Percentiles rank a stretch among this genome's conserved stretches.
These are phyloP conservation scores for Macrophomina tecta DNA, from an alignment of 2,329 filamentous ascomycete species.

Conservation along the genomic window DNA sequence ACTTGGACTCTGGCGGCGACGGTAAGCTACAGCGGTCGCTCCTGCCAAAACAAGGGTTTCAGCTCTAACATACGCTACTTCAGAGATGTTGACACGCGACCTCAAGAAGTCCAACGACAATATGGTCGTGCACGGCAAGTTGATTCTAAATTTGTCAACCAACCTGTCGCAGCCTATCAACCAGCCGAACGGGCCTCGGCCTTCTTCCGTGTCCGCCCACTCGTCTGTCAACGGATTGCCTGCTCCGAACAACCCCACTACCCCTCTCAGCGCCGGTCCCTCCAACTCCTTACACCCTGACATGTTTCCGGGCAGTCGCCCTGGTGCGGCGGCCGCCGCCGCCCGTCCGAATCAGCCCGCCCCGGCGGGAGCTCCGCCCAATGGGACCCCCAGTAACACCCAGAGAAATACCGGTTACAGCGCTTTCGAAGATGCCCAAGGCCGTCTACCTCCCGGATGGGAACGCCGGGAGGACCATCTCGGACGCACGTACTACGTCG, in stretches of 20 bases:
- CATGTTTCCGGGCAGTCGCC: constrained; percentile 42
- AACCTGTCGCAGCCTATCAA: constrained; percentile 75
- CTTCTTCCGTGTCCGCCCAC: constrained; percentile 38
- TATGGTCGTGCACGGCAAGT: constrained; percentile 94
- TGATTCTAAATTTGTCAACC: constrained; percentile 95
- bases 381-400: constrained; percentile 47
- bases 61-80: constrained; percentile 35
- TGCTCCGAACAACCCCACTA: constrained; percentile 30
- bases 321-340: constrained; percentile 34
- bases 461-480: constrained; percentile 94
- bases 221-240: constrained; percentile 47
- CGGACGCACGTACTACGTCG: constrained; percentile 95
- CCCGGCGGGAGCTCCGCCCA: constrained; percentile 41
- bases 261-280: constrained; percentile 28
- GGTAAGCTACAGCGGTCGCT: constrained; percentile 63
- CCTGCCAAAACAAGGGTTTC: constrained; percentile 4
- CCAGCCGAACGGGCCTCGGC: constrained; percentile 30
- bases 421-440: constrained; percentile 95
- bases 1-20: constrained; percentile 86
- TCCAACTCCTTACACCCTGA: constrained; percentile 46
- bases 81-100: constrained; percentile 96
- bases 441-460: constrained; percentile 90
- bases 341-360: constrained; percentile 40
- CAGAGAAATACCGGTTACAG: constrained; percentile 64
- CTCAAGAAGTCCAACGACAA: constrained; percentile 98